phyloP scores from a whole-genome alignment of 306 rosid genomes.

The Astragalus membranaceus region DNA sequence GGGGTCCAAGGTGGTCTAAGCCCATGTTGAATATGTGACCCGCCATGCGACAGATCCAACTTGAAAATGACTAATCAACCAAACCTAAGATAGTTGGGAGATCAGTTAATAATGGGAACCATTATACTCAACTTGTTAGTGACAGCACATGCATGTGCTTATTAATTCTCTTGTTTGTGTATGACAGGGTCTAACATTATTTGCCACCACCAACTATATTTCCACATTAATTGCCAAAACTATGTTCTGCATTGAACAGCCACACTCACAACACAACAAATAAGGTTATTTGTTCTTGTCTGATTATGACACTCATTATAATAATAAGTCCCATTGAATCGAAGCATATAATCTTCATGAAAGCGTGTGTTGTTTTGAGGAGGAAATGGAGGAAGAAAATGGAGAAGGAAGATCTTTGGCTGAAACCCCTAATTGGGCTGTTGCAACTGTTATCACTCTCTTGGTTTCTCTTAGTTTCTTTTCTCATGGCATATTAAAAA shows the following conservation, averaged over 20 bases:
- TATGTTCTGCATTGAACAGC: conserved; percentile 10
- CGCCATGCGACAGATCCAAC: conserved; percentile 12
- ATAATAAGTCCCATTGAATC: no score
- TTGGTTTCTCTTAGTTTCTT: conserved; percentile 62
- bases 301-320: background rate
- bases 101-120: conserved; percentile 36
- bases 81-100: conserved; percentile 1
- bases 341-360: conserved; percentile 13
- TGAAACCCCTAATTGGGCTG: conserved; percentile 83
- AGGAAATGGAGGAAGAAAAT: conserved; percentile 33
- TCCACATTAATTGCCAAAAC: conserved; percentile 24
- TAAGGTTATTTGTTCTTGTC: background rate
- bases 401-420: conserved; percentile 61
- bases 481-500: conserved; percentile 43
- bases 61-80: conserved; percentile 19
- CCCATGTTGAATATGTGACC: background rate
- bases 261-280: background rate
- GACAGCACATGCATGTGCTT: conserved; percentile 40
- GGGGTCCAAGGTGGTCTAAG: no score
- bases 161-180: conserved; percentile 10
- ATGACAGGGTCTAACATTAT: conserved; percentile 14
- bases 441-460: conserved; percentile 64
- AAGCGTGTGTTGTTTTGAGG: conserved; percentile 17
- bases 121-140: conserved; percentile 8
- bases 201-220: conserved; percentile 28